Base-by-base conservation (phyloP, 768 basidiomycete genomes). In the Lactarius tabidus region DNA sequence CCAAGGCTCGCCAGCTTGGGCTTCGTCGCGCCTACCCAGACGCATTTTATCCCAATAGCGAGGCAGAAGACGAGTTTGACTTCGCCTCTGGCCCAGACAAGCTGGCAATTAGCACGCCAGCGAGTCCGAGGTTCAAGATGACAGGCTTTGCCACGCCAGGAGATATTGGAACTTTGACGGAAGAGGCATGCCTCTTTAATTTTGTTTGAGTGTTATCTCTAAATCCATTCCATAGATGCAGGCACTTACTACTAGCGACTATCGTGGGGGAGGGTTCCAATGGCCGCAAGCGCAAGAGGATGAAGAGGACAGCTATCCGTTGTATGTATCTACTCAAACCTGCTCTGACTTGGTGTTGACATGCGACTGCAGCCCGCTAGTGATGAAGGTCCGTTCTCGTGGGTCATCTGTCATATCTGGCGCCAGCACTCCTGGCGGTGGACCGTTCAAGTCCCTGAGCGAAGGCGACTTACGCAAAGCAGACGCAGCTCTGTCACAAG, bases 1-100 rank as follows among this genome's bases (percentile, higher is more conserved):
- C 89, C 75, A 99, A 98, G 80, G 91, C 93, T 29, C 80, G 97
- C 48, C 95, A 96, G 77, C 79, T 98, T 59, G 93, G 93, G 20
- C 80, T 99, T 65, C 80, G 96, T 70, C 81, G 96, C 38, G 97
- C 96, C 18, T 98, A 99, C 74, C 97, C 97, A 1, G 95, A 98
- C 70, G 87, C 90, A 61, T 98, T 97, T 79, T 83, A 87, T 70
- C 86, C 85, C 48, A 84, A 80, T 1, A 82, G 81, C 60, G 82
- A 79, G 54, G 84, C 81, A 67, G 80, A 81, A 57, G 79, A 80
- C 55, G 79, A 81, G 63, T 82, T 84, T 70, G 82, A 79, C 67
- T 88, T 88, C 68, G 79, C 80, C 4, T 78, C 78, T 23, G 88
- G 90, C 15, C 84, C 90, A 56, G 86, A 89, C 73, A 83, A 87